Conservation (phyloP, 1,284 basidiomycete genomes). For the Moesziomyces globuligerus region DNA sequence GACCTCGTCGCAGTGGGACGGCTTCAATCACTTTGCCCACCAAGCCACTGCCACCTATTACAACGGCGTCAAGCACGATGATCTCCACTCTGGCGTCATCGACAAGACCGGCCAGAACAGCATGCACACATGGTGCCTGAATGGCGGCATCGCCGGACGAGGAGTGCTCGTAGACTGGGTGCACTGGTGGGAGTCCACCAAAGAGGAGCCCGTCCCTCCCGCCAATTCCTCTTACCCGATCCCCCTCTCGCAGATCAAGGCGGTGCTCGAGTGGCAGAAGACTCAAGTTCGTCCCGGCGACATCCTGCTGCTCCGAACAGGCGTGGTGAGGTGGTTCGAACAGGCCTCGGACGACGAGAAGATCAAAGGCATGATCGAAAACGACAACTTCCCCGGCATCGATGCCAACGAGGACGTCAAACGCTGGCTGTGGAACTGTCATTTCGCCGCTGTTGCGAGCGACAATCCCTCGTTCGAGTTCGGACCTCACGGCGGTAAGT, state of each 20-base stretch:
- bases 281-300: slow-evolving; percentile 23
- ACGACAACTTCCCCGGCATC: slow-evolving; percentile 41
- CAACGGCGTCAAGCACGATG: slow-evolving; percentile 34
- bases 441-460: slow-evolving; percentile 43
- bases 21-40: slow-evolving; percentile 46
- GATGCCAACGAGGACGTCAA: slow-evolving; percentile 43
- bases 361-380: slow-evolving; percentile 32
- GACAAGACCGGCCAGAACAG: slow-evolving; percentile 27
- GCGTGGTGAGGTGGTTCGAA: slow-evolving; percentile 44
- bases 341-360: slow-evolving; percentile 22
- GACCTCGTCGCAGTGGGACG: slow-evolving; percentile 45
- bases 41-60: slow-evolving; percentile 32
- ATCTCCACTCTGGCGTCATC: slow-evolving; percentile 27
- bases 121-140: slow-evolving; percentile 40
- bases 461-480: slow-evolving; percentile 45
- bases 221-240: slow-evolving; percentile 34
- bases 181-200: slow-evolving; percentile 45
- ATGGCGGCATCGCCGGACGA: slow-evolving; percentile 34
- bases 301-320: slow-evolving; percentile 33
- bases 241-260: slow-evolving; percentile 31
- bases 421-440: slow-evolving; percentile 37
- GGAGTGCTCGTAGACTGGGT: slow-evolving; percentile 48
- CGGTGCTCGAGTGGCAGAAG: slow-evolving; percentile 31
- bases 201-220: slow-evolving; percentile 19
- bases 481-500: slow-evolving; percentile 39